Evolutionary conservation across 202 grass and related monocot species (phyloP).

Genomic region (Schoenoplectus triqueter): DNA sequence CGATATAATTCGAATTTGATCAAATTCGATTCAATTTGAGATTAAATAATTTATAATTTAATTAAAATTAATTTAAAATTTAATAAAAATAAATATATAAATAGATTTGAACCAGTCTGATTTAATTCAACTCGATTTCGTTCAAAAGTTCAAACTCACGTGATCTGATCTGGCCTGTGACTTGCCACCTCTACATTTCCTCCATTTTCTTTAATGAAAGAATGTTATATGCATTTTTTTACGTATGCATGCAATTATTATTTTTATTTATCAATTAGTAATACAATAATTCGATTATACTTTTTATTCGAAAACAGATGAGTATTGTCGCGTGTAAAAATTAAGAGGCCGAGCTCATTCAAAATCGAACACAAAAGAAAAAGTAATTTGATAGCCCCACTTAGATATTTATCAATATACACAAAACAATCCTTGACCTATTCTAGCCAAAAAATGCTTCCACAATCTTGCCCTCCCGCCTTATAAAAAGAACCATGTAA

Average conservation of each 20-base stretch:
- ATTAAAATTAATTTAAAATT: no score
- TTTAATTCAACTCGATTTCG: no score
- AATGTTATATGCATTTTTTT: neutral
- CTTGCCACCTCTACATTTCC: no score
- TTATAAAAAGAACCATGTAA: slow-evolving; percentile 5
- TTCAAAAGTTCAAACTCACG: no score
- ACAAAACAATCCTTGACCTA: neutral
- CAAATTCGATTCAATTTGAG: no score
- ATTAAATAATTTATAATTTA: no score
- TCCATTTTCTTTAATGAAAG: no score
- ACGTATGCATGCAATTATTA: neutral
- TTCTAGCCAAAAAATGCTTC: neutral
- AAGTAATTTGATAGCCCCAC: neutral
- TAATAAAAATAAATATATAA: no score
- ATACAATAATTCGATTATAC: neutral
- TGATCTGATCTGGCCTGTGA: no score
- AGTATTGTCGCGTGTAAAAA: neutral
- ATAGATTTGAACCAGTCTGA: no score
- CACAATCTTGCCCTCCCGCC: neutral
- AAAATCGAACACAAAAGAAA: neutral
- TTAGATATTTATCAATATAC: slow-evolving; percentile 8
- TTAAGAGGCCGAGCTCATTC: neutral
- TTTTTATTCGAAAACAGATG: neutral
- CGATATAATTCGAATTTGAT: no score
- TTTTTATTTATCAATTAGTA: neutral